Evolutionary conservation across 176 grass and related monocot genomes (phyloP), one percentile per base, ranked within the genome.

Genomic region (Paspalum notatum): DNA sequence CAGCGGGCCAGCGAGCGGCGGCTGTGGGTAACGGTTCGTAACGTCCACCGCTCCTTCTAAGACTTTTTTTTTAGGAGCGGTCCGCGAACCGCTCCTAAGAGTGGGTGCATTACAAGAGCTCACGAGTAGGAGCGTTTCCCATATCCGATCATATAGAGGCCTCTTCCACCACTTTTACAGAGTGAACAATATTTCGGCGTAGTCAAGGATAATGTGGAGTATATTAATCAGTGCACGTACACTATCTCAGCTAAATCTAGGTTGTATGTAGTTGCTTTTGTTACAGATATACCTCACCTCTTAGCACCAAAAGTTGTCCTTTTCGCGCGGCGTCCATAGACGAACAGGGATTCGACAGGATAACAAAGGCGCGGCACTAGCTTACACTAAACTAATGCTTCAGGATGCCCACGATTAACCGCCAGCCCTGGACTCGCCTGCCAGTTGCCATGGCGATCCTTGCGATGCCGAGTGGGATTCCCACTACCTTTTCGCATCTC

Each of bases 381-480:
- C 20, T 20, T 20, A 22, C 24, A 54, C 38, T 71, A 85, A 85
- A 85, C 55, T 9, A 89, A 43, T 85, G 16, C 46, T 76, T 80
- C 71, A 80, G 82, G 62, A 14, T 18, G 11, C 45, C 70, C 87
- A 89, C 87, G 66, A 89, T 81, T 89, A 89, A 89, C 87, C 32
- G 87, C 41, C 65, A 47, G 21, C 22, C 20, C 44, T 67, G 72
- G 22, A 76, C 66, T 82, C 45, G 47, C 78, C 40, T 79, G 59
- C 42, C 44, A 53, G 57, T 68, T 68, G 62, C 49, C 69, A 60
- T 81, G 77, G 16, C 2, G 18, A 14, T 84, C 76, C 82, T 85
- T 89, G 82, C 77, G 77, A 81, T 89, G 71, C 87, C 87, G 71
- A 85, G 76, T n/a, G 40, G 82, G 87, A 89, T 57, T 64, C 54